Base-by-base conservation (phyloP, 2,329 filamentous ascomycete genomes). In the Fusarium dlaminii region DNA sequence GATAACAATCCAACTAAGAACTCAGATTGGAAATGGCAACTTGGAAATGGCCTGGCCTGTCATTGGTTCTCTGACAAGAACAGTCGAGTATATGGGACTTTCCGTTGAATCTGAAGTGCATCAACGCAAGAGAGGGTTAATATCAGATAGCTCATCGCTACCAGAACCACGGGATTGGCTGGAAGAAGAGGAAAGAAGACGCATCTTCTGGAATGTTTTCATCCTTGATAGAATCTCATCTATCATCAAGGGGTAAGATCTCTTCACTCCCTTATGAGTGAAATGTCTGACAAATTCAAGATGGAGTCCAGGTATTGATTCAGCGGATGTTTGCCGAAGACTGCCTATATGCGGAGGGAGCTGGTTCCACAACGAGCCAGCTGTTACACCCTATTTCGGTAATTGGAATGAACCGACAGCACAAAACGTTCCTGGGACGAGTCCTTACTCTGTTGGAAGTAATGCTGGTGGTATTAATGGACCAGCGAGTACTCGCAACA, bases 1-100 rank as follows among this genome's bases (percentile, higher is more conserved):
- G 3, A 13, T 1, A 13, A 4, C 4, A 13, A 10, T 32, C 3
- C 14, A 3, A 51, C 15, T 51, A n/a, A 9, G 0, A 3, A 13
- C 3, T 6, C 5, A 51, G 48, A 32, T 51, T 10, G 48, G 48
- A 24, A 51, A 51, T 24, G 48, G 48, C 5, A 51, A 51, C 17
- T 24, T 51, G 15, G 48, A 51, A 22, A 51, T 24, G 12, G 48
- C 48, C 8, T 34, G 30, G 48, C 48, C n/a, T 13, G 9, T 51
- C 2, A 24, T 51, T 34, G 48, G 30, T 12, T 14, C 30, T 51
- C n/a, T 51, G 11, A 34, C 30, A 34, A 34, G 48, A 24, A 51
- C n/a, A 15, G 48, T 34, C 3, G 30, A 34, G 14, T 34, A 20
- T 12, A 51, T 34, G n/a, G 48, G 48, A 34, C 8, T 51, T 0